Base-by-base conservation (phyloP, 305 asterid genomes). In the Coffea humblotiana region DNA sequence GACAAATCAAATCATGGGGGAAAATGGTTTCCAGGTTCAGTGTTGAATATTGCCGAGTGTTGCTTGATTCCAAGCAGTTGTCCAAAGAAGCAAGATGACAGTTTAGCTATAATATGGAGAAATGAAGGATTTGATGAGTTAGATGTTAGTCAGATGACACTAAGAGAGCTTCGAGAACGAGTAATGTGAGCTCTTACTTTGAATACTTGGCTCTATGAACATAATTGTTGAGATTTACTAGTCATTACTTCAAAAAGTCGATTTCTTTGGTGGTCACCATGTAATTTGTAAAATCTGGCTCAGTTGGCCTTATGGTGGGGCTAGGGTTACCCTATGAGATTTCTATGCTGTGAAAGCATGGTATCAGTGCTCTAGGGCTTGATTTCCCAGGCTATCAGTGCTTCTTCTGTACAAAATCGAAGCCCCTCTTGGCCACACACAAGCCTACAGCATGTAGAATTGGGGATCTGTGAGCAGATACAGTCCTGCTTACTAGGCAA, bases 1-100 rank as follows among this genome's bases (percentile, higher is more conserved):
- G 89, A 91, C 81, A 84, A 85, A 80, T 85, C 91, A 79, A 92
- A 85, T 78, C 91, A 12, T 68, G 89, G 92, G 25, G 99, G 97
- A 75, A 90, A 89, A 52, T 96, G 99, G 99, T 88, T 96, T 79
- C 93, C 97, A 76, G 97, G 97, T 81, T 92, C 98, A 35, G 84
- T 89, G 51, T 83, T 96, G 81, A 96, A 94, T 85, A 90, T 96
- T 79, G 98, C 99, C 3, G 93, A 94, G 79, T 91, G 97, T 83
- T 96, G 99, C 88, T 86, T 96, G 87, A 80, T 82, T 77, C 74
- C 94, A 8, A 90, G 82, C 79, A 85, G 76, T 85, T 77, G 80
- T 76, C 80, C 83, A 75, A 89, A 89, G 81, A 91, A 90, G 92
- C 81, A 81, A 48, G 96, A 96, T 82, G 84, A 88, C 66, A 86